A percentile compares a stretch with the other conserved stretches of the same genome.
These are phyloP conservation scores for Neonectria ditissima DNA, from an alignment of 2,329 filamentous ascomycete genomes.

Conservation along the genomic window DNA sequence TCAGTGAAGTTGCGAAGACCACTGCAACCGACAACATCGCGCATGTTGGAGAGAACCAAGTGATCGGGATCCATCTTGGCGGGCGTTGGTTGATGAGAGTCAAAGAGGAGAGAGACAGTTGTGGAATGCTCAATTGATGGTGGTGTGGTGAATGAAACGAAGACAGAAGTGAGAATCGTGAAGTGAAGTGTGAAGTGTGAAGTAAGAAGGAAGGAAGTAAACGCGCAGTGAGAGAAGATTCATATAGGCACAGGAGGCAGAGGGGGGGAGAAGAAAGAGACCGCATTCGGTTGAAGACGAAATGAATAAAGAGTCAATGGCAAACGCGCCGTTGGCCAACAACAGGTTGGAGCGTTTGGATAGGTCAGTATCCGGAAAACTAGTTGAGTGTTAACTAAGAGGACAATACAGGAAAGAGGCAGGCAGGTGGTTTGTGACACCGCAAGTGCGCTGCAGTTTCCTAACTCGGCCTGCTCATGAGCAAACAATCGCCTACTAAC, in stretches of 20 bases:
- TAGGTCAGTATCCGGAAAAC: neutral
- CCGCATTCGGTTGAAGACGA: neutral
- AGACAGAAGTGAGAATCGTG: neutral
- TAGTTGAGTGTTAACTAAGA: neutral
- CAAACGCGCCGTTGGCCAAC: neutral
- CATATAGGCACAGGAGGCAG: neutral
- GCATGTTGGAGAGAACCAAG: conserved; percentile 36
- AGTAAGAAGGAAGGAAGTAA: neutral
- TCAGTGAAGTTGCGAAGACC: conserved; percentile 36
- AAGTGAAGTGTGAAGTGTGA: neutral
- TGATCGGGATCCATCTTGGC: conserved; percentile 37
- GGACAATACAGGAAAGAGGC: neutral
- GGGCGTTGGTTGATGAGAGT: neutral
- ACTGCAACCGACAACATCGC: conserved; percentile 38
- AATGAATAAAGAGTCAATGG: neutral
- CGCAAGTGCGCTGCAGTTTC: neutral
- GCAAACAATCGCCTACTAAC: neutral
- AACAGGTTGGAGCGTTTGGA: neutral
- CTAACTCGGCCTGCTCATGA: neutral
- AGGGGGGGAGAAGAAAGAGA: neutral
- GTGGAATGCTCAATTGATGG: neutral
- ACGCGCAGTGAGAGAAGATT: neutral
- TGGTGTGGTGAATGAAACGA: neutral
- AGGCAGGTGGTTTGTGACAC: neutral
- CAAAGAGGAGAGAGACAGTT: neutral